Evolutionary conservation across 1,284 basidiomycete genomes (phyloP).

Genomic region (Fistulinella staudtii): DNA sequence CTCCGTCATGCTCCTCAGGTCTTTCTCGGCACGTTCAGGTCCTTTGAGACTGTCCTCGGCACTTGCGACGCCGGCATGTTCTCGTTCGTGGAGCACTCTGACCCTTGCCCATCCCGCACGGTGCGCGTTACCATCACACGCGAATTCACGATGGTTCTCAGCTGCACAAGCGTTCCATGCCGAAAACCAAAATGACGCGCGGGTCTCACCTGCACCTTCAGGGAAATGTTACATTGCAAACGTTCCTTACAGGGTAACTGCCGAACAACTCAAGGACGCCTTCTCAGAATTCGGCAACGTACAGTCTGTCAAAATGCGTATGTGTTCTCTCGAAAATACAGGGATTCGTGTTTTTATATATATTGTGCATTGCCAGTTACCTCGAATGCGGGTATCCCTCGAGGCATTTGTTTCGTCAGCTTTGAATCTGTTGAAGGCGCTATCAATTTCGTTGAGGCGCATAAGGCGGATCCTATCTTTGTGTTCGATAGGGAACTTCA

Average conservation of each 20-base stretch:
- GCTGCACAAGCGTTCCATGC: constrained; percentile 7
- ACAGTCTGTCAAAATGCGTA: constrained; percentile 36
- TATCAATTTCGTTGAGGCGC: constrained; percentile 33
- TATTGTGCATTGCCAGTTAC: constrained; percentile 19
- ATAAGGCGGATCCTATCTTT: constrained; percentile 39
- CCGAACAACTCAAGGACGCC: constrained; percentile 35
- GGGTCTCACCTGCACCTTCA: constrained; percentile 11
- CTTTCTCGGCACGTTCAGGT: constrained; percentile 18
- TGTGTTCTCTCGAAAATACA: constrained; percentile 3
- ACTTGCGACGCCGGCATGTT: constrained; percentile 6
- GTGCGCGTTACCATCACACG: background rate
- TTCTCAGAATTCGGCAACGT: constrained; percentile 38
- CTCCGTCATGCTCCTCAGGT: constrained; percentile 22
- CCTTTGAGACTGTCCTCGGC: constrained; percentile 8
- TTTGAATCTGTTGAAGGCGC: constrained; percentile 38
- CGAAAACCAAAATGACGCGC: background rate
- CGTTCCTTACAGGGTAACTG: constrained; percentile 40
- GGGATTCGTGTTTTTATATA: background rate
- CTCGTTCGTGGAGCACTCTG: constrained; percentile 15
- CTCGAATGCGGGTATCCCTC: constrained; percentile 33
- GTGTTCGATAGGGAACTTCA: constrained; percentile 42
- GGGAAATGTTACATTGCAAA: constrained; percentile 45
- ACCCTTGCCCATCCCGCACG: constrained; percentile 1
- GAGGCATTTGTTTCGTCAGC: constrained; percentile 45
- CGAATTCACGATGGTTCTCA: constrained; percentile 19